Evolutionary conservation across 1,284 basidiomycete genomes (phyloP), one percentile per base, ranked within the genome.

Genomic region (Stereum hirsutum): DNA sequence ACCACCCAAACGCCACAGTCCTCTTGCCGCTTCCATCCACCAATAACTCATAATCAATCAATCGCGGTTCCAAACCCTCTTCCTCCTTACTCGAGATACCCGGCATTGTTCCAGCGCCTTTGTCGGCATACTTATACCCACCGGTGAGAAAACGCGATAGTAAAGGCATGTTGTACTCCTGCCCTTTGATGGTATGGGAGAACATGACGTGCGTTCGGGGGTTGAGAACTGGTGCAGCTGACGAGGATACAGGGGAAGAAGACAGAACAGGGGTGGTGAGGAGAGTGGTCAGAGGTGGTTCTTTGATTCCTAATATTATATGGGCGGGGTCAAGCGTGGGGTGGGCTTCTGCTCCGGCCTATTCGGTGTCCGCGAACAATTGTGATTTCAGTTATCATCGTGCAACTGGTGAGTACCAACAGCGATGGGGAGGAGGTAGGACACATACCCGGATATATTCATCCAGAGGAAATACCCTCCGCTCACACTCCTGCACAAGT

Each of bases 1-100:
- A 89, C 80, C 82, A 89, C 0, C 90, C 90, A 62, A 94, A 93
- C 0, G 83, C 90, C 10, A 92, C 88, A 0, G 84, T 86, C 17
- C 91, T 68, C 58, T 86, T 86, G 8, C 84, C 81, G 26, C 69
- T 64, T 3, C 56, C 52, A 28, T 69, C 74, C 1, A 78, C 83
- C 21, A 95, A 64, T 4, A 93, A 74, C 54, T 94, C 91, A 55
- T 89, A 92, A 59, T 95, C 91, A 49, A 95, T 74, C 17, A 93
- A 61, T 0, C 77, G 72, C 7, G 83, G 66, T 2, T 60, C 57
- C 38, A 62, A 49, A 7, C 53, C 42, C n/a, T 54, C 46, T 3
- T 45, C 23, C 8, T 15, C 38, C 33, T 17, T 15, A n/a, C n/a
- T n/a, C n/a, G n/a, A n/a, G n/a, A n/a, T n/a, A n/a, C n/a, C n/a